Percentiles rank a stretch among this genome's conserved stretches.
Evolutionary conservation across 116 monocot genomes (phyloP).

Genomic region (Cymodocea nodosa): DNA sequence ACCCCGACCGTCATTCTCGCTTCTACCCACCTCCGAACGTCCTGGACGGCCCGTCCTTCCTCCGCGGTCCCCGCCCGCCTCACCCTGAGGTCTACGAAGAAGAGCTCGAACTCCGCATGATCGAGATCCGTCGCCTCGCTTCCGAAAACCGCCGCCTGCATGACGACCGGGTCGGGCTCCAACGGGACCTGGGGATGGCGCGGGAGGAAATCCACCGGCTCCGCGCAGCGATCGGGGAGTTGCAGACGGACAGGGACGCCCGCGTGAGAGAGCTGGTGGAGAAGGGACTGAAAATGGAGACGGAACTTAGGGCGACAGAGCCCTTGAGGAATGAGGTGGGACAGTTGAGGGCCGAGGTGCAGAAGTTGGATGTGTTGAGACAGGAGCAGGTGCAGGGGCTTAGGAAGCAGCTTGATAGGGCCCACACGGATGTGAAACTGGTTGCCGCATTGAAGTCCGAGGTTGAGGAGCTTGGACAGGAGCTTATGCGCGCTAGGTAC

Average conservation of each 20-base stretch:
- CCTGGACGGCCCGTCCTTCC: constrained; percentile 21
- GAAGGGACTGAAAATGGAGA: constrained; percentile 58
- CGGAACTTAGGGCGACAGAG: constrained; percentile 48
- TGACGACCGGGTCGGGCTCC: constrained; percentile 49
- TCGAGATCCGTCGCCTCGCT: constrained; percentile 48
- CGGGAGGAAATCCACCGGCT: constrained; percentile 44
- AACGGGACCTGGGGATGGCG: constrained; percentile 28
- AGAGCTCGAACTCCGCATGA: constrained; percentile 34
- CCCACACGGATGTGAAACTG: constrained; percentile 54
- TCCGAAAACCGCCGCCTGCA: constrained; percentile 40
- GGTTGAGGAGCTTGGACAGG: constrained; percentile 53
- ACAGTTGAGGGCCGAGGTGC: constrained; percentile 41
- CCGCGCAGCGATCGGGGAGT: constrained; percentile 24
- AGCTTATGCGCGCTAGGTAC: constrained; percentile 52
- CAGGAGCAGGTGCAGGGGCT: constrained; percentile 64
- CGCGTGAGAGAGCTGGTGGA: constrained; percentile 52
- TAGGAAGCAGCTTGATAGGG: constrained; percentile 49
- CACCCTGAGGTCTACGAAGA: constrained; percentile 38
- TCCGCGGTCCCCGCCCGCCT: constrained; percentile 15
- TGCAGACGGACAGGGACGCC: constrained; percentile 59
- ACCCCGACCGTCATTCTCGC: constrained; percentile 8
- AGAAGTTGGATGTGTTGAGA: constrained; percentile 38
- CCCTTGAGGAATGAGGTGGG: constrained; percentile 43
- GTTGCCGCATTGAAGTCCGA: constrained; percentile 38
- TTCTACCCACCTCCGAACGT: constrained; percentile 9